These are phyloP conservation scores for Aspergillus fructus DNA, from an alignment of 2,329 filamentous ascomycete species.

Conservation along the genomic window DNA sequence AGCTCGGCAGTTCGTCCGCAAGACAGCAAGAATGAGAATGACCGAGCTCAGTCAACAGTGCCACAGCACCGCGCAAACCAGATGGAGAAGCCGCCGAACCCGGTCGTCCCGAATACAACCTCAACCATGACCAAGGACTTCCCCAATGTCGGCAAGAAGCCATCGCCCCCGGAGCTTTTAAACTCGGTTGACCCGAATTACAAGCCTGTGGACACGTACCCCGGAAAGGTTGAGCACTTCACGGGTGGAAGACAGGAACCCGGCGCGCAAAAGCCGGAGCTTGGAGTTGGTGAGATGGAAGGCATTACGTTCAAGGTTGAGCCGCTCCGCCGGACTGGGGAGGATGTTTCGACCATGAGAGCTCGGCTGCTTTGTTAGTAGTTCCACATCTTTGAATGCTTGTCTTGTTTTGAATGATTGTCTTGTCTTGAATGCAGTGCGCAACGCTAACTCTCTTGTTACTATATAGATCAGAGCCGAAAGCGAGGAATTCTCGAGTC, in stretches of 20 bases:
- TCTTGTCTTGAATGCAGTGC: neutral
- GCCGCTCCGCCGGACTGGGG: constrained; percentile 79
- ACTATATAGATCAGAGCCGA: constrained; percentile 77
- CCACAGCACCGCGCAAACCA: constrained; percentile 57
- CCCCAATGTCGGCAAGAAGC: constrained; percentile 58
- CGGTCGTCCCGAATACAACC: constrained; percentile 63
- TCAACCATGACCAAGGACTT: constrained; percentile 64
- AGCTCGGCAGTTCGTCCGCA: constrained; percentile 29
- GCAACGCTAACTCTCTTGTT: neutral
- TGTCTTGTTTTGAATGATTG: neutral
- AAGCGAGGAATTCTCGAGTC: constrained; percentile 95
- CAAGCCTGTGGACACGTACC: constrained; percentile 58
- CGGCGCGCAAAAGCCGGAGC: constrained; percentile 59
- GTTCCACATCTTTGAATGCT: neutral
- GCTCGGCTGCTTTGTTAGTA: constrained; percentile 71
- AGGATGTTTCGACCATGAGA: constrained; percentile 81
- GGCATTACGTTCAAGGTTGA: constrained; percentile 84
- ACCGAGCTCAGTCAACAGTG: constrained; percentile 53
- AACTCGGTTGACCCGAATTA: constrained; percentile 57
- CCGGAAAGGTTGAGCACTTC: constrained; percentile 64
- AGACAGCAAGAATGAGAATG: constrained; percentile 49
- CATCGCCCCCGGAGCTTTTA: constrained; percentile 60
- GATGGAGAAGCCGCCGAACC: constrained; percentile 58
- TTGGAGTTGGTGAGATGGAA: constrained; percentile 82
- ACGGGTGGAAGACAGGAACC: constrained; percentile 61